Evolutionary conservation across 176 grass and related monocot genomes (phyloP).

Genomic region (Phragmites australis): DNA sequence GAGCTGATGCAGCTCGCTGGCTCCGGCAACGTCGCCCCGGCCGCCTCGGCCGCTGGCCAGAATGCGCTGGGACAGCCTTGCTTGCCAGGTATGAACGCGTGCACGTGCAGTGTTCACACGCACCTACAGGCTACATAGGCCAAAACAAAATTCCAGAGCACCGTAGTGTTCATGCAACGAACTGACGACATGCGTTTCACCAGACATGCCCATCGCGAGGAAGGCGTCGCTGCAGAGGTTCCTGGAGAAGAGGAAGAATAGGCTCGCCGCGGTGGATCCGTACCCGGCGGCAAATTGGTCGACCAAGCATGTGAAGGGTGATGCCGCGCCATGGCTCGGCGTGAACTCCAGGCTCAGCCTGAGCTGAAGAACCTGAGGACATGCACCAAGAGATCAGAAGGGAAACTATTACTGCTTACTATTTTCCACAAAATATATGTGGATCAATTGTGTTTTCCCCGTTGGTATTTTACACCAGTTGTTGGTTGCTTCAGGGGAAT

Average conservation of each 20-base stretch:
- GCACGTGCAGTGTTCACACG: not conserved
- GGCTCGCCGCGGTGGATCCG: slow-evolving; percentile 30
- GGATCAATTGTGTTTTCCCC: not conserved
- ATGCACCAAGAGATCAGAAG: not conserved
- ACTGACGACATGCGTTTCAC: slow-evolving; percentile 11
- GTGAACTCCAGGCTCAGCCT: slow-evolving; percentile 38
- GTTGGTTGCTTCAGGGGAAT: slow-evolving; percentile 21
- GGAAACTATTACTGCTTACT: not conserved
- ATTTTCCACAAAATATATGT: not conserved
- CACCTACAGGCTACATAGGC: not conserved
- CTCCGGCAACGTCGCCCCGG: slow-evolving; percentile 8
- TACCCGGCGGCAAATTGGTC: slow-evolving; percentile 27
- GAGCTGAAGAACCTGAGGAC: not conserved
- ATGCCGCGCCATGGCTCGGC: slow-evolving; percentile 39
- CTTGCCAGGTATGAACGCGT: slow-evolving; percentile 29
- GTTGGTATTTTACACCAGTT: slow-evolving; percentile 18
- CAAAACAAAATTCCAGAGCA: not conserved
- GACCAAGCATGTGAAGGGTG: slow-evolving; percentile 18
- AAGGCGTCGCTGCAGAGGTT: slow-evolving; percentile 86
- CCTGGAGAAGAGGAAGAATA: slow-evolving; percentile 81
- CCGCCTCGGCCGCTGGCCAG: not conserved
- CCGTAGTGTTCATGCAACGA: not conserved
- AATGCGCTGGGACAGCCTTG: slow-evolving; percentile 18
- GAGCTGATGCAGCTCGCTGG: slow-evolving; percentile 63
- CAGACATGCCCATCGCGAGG: slow-evolving; percentile 89